A percentile compares a stretch with the other conserved stretches of the same genome.
phyloP scores from a whole-genome alignment of 345 rosid species.

The Carallia brachiata region DNA sequence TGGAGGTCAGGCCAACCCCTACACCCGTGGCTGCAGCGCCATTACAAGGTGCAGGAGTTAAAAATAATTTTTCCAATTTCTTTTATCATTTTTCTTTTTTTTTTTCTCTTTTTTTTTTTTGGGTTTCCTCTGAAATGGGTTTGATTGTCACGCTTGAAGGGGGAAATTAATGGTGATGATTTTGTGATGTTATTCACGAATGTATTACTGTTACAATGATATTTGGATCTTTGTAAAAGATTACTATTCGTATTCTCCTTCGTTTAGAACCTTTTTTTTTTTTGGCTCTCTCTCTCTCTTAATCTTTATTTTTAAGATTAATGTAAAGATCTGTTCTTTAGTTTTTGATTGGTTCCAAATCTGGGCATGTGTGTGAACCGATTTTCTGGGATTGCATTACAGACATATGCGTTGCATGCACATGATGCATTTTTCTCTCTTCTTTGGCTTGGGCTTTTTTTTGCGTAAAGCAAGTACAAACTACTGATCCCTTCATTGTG shows the following conservation, averaged over 20 bases:
- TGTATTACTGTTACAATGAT: constrained; percentile 12
- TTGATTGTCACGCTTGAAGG: constrained; percentile 20
- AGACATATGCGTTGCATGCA: no score
- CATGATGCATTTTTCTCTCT: no score
- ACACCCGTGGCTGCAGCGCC: constrained; percentile 79
- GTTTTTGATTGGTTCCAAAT: no score
- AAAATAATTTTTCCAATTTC: background rate
- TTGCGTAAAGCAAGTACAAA: no score
- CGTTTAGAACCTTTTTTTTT: background rate
- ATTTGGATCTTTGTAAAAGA: constrained; percentile 17
- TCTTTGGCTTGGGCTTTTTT: no score
- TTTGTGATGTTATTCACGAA: constrained; percentile 12
- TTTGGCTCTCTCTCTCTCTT: background rate
- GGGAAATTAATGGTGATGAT: constrained; percentile 1
- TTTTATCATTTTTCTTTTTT: constrained; percentile 15
- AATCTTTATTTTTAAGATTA: no score
- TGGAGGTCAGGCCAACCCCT: constrained; percentile 84
- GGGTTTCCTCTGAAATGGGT: background rate
- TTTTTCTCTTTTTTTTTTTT: constrained; percentile 1
- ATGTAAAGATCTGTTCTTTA: no score
- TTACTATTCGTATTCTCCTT: constrained; percentile 3
- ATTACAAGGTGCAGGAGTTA: constrained; percentile 78
- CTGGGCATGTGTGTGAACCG: no score
- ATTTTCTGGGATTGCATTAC: no score
- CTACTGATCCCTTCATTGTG: no score